A percentile compares a stretch with the other conserved stretches of the same genome.
Conservation (phyloP, 2,329 filamentous ascomycete species). For the Nigrospora sphaerica region DNA sequence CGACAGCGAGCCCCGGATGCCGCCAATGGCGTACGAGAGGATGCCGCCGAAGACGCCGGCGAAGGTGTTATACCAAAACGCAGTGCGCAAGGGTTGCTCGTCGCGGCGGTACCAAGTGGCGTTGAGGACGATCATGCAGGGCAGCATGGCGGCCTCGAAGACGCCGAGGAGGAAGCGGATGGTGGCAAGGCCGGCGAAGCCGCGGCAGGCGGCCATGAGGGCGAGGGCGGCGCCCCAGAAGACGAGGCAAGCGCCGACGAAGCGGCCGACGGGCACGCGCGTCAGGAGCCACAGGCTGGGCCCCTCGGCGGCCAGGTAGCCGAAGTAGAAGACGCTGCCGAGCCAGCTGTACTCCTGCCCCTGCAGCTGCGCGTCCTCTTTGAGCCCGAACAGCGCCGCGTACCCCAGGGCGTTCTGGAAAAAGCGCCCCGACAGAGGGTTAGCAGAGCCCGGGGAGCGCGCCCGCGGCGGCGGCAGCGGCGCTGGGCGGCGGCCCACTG, state of each 20-base stretch:
- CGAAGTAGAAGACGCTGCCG: slow-evolving; percentile 14
- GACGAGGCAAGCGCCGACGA: slow-evolving; percentile 8
- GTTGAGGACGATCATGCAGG: slow-evolving; percentile 48
- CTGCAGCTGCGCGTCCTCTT: slow-evolving; percentile 12
- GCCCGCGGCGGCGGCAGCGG: too few species aligned
- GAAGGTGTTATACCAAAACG: slow-evolving; percentile 59
- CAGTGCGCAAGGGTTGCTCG: slow-evolving; percentile 56
- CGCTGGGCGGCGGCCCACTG: too few species aligned
- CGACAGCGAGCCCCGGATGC: neutral
- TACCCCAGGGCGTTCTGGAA: too few species aligned
- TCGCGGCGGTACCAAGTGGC: slow-evolving; percentile 57
- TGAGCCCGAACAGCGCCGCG: slow-evolving; percentile 16
- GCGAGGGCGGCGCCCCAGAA: slow-evolving; percentile 43
- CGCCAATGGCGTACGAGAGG: slow-evolving; percentile 34
- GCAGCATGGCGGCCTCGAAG: slow-evolving; percentile 44
- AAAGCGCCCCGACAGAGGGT: too few species aligned
- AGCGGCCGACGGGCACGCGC: neutral
- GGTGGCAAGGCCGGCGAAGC: slow-evolving; percentile 37
- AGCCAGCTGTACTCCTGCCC: slow-evolving; percentile 18
- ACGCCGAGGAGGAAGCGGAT: slow-evolving; percentile 44
- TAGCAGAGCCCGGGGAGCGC: too few species aligned
- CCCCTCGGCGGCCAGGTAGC: slow-evolving; percentile 8
- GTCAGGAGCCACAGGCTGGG: neutral
- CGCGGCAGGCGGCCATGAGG: slow-evolving; percentile 35
- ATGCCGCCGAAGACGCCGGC: slow-evolving; percentile 36